These are phyloP conservation scores for Ogataea henricii DNA, from an alignment of 805 yeast species.

Conservation along the genomic window DNA sequence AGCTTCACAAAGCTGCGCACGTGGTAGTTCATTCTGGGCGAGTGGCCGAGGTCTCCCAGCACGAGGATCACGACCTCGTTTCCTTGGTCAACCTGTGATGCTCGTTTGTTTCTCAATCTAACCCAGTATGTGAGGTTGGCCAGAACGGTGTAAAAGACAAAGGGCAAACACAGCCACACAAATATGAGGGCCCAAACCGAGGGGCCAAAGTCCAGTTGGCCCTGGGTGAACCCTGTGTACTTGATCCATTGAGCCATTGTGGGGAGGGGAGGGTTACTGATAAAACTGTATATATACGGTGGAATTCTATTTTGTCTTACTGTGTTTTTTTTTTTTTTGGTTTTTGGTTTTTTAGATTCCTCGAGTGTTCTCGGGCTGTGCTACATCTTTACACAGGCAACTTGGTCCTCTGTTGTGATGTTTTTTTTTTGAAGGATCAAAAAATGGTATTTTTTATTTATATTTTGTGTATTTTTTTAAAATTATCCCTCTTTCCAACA, in stretches of 20 bases:
- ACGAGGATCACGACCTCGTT: conserved; percentile 76
- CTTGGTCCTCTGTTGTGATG: too few relatives aligned
- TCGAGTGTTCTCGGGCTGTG: conserved; percentile 1
- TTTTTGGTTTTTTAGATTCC: neutral
- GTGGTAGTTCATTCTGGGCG: conserved; percentile 93
- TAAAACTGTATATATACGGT: neutral
- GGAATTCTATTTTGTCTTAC: neutral
- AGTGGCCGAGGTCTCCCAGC: conserved; percentile 90
- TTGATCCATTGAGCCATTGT: conserved; percentile 23
- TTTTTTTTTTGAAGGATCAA: neutral
- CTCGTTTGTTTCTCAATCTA: conserved; percentile 14
- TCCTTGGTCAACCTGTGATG: conserved; percentile 23
- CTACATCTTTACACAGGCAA: neutral
- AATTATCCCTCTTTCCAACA: neutral
- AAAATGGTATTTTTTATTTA: neutral
- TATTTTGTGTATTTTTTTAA: neutral
- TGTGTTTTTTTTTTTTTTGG: neutral
- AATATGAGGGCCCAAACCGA: conserved; percentile 49
- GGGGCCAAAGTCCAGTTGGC: conserved; percentile 30
- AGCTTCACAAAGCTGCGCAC: conserved; percentile 70
- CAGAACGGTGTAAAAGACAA: conserved; percentile 42
- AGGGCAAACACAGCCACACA: conserved; percentile 49
- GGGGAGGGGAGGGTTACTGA: neutral
- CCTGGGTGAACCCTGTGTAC: conserved; percentile 26
- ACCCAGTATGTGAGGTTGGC: conserved; percentile 38